Evolutionary conservation across 495 filamentous ascomycete genomes (phyloP).

Genomic region (Xylaria nigripes): DNA sequence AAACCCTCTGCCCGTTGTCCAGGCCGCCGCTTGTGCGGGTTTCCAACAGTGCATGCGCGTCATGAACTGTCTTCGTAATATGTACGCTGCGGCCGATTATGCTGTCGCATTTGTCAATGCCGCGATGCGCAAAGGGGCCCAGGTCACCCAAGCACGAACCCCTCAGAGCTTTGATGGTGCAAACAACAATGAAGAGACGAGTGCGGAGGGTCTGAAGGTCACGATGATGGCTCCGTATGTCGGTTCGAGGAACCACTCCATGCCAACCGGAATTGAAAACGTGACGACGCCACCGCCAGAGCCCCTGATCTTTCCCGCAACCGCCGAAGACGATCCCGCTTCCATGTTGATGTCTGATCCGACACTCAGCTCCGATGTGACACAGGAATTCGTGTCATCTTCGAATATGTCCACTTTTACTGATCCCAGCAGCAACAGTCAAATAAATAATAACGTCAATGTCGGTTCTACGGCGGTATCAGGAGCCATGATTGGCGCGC

Average conservation of each 20-base stretch:
- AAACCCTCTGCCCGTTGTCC: slow-evolving; percentile 57
- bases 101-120: slow-evolving; percentile 78
- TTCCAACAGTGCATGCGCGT: slow-evolving; percentile 84
- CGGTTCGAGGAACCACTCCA: not conserved
- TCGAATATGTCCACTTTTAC: slow-evolving; percentile 13
- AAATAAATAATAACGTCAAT: not conserved
- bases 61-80: slow-evolving; percentile 69
- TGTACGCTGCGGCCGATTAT: slow-evolving; percentile 81
- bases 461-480: slow-evolving; percentile 2
- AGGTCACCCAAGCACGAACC: slow-evolving; percentile 3
- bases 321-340: slow-evolving; percentile 20
- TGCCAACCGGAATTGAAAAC: slow-evolving; percentile 13
- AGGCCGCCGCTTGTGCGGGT: slow-evolving; percentile 59
- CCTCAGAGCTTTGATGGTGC: slow-evolving; percentile 10
- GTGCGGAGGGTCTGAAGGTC: slow-evolving; percentile 18
- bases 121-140: slow-evolving; percentile 68
- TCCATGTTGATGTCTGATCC: slow-evolving; percentile 4
- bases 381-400: slow-evolving; percentile 4
- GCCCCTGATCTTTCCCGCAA: slow-evolving; percentile 26
- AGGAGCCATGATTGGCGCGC: slow-evolving; percentile 11
- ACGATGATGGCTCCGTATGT: slow-evolving; percentile 16
- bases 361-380: not conserved
- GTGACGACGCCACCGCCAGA: slow-evolving; percentile 39
- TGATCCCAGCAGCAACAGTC: slow-evolving; percentile 15
- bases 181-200: slow-evolving; percentile 3